Evolutionary conservation across 805 yeast species (phyloP).

Genomic region (Isabelozyma heimii): DNA sequence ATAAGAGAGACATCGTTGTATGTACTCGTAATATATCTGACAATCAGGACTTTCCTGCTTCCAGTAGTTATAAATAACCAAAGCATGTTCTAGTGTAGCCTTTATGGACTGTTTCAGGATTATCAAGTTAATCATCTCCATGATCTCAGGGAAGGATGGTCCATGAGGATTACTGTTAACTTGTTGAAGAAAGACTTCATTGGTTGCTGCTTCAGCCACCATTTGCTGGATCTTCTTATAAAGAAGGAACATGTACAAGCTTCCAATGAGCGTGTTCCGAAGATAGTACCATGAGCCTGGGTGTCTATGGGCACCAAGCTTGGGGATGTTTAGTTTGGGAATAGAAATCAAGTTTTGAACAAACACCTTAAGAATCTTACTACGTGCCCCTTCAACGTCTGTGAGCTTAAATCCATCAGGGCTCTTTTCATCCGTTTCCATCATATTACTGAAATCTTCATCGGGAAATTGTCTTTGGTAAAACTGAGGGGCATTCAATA

Average conservation of each 20-base stretch:
- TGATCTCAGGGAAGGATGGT: constrained; percentile 3
- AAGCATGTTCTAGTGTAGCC: constrained; percentile 23
- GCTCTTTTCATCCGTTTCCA: constrained; percentile 9
- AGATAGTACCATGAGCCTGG: constrained; percentile 41
- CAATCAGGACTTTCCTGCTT: constrained; percentile 33
- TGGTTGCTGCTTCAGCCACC: constrained; percentile 11
- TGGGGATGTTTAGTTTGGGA: constrained; percentile 35
- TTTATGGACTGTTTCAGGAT: constrained; percentile 13
- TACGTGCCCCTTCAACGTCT: constrained; percentile 20
- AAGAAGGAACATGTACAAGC: constrained; percentile 25
- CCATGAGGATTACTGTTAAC: not conserved
- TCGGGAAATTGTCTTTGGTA: constrained; percentile 27
- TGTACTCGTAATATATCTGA: constrained; percentile 22
- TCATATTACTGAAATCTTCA: constrained; percentile 29
- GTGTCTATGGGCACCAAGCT: constrained; percentile 35
- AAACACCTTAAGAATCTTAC: constrained; percentile 23
- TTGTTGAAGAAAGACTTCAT: constrained; percentile 5
- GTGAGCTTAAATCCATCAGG: constrained; percentile 12
- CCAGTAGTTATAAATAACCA: constrained; percentile 33
- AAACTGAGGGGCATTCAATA: constrained; percentile 22
- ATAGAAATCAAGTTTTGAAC: constrained; percentile 23
- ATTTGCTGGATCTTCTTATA: constrained; percentile 25
- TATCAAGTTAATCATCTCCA: constrained; percentile 6
- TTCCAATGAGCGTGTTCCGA: constrained; percentile 30
- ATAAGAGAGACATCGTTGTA: constrained; percentile 16